Evolutionary conservation across 2,329 filamentous ascomycete genomes (phyloP).

Genomic region (Pseudocercospora cruenta): DNA sequence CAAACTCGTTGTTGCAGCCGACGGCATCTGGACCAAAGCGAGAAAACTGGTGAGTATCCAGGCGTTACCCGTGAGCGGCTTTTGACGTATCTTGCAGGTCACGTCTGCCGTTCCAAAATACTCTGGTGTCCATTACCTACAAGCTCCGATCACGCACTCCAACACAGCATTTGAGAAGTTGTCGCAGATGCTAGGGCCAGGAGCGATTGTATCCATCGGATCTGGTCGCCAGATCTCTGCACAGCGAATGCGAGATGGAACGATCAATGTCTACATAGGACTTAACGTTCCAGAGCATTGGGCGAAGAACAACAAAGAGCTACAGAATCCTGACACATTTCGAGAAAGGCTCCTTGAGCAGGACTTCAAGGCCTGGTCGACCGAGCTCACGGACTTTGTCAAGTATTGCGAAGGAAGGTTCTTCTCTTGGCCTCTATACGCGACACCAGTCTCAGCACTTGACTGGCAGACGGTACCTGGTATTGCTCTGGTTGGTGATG

Average conservation of each 20-base stretch:
- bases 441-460: conserved; percentile 54
- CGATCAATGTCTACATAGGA: not conserved
- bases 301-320: not conserved
- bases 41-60: conserved; percentile 34
- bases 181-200: not conserved
- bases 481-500: conserved; percentile 61
- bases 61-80: not conserved
- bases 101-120: conserved; percentile 42
- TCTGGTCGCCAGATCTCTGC: not conserved
- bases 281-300: not conserved
- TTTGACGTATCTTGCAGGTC: conserved; percentile 30
- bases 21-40: conserved; percentile 52
- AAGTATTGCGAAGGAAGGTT: not conserved
- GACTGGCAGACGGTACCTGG: conserved; percentile 54
- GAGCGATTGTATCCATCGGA: not conserved
- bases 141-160: conserved; percentile 29
- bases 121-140: conserved; percentile 40
- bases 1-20: conserved; percentile 53
- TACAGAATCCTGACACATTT: not conserved
- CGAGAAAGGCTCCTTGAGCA: not conserved
- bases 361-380: not conserved
- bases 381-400: not conserved
- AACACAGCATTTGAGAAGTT: conserved; percentile 34
- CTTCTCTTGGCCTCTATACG: conserved; percentile 51
- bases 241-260: not conserved